Base-by-base conservation (phyloP, 1,139 yeast genomes). In the Spathaspora jeffriesii region DNA sequence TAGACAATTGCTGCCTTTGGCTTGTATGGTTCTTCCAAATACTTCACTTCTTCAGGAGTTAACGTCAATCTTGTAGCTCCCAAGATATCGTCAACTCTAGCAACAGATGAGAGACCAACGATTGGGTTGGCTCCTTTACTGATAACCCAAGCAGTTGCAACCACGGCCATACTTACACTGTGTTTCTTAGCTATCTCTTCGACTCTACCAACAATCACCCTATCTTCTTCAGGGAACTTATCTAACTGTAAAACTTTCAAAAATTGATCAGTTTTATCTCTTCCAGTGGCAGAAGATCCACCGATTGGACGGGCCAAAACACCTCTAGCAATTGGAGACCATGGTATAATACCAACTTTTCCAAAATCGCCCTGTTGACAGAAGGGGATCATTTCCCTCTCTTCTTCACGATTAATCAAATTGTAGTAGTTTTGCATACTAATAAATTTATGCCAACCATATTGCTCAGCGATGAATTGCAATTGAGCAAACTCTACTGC, bases 351-450 rank as follows among this genome's bases (percentile, higher is more conserved):
- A 0, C 81, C 82, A 28, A 78, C 79, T 21, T 76, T 73, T 7
- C 79, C 62, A 17, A 53, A 44, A 20, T 48, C 51, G 38, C 50
- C 49, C 7, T 47, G 27, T 37, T 52, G 23, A 57, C 84, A 79
- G 63, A 67, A 82, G 23, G 79, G 81, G 53, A 71, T 78, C 79
- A 81, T 71, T 56, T 82, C 87, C 32, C 79, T 64, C 58, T 82
- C 88, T 47, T 82, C 86, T 57, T 82, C 86, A 21, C 88, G 68
- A 59, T 79, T 71, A 6, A 82, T 48, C 53, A 81, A 65, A 59
- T 79, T 81, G 61, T 80, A 79, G 59, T 68, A 78, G 54, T 78
- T 76, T 61, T 82, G 87, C 84, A 82, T 81, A 44, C 81, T 71
- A 50, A 81, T 68, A 53, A 82, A 82, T 60, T 79, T 80, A 52